Evolutionary conservation across 2,329 filamentous ascomycete species (phyloP).

Genomic region (Aureobasidium sp.): DNA sequence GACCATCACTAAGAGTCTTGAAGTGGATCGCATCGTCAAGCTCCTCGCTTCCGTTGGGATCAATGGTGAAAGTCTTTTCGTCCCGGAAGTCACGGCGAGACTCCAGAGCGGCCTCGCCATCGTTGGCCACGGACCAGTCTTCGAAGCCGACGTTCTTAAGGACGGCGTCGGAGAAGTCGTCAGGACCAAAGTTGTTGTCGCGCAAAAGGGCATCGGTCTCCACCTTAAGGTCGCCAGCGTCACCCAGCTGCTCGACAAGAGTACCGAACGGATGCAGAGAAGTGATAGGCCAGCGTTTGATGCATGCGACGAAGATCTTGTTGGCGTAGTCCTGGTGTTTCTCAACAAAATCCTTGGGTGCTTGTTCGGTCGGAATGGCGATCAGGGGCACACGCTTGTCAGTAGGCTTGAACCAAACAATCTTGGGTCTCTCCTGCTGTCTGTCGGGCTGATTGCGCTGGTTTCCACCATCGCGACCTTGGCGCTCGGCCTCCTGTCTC

Average conservation of each 20-base stretch:
- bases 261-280: slow-evolving; percentile 99
- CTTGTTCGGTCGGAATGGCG: slow-evolving; percentile 96
- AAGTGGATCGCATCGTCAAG: slow-evolving; percentile 90
- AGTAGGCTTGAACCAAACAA: slow-evolving; percentile 99
- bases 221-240: slow-evolving; percentile 95
- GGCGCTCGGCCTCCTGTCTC: slow-evolving; percentile 95
- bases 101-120: slow-evolving; percentile 67
- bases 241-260: slow-evolving; percentile 90
- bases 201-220: slow-evolving; percentile 94
- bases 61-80: slow-evolving; percentile 85
- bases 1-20: slow-evolving; percentile 73
- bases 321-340: slow-evolving; percentile 97
- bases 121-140: slow-evolving; percentile 80
- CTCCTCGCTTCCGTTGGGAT: slow-evolving; percentile 79
- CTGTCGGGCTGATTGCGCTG: slow-evolving; percentile 70
- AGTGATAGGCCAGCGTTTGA: slow-evolving; percentile 99
- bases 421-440: slow-evolving; percentile 95
- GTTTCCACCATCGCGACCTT: slow-evolving; percentile 74
- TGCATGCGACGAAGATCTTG: slow-evolving; percentile 96
- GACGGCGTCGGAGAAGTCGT: slow-evolving; percentile 96
- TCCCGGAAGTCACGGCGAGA: slow-evolving; percentile 82
- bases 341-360: slow-evolving; percentile 94
- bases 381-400: slow-evolving; percentile 98
- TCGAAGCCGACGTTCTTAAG: slow-evolving; percentile 86
- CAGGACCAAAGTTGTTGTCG: slow-evolving; percentile 97